Evolutionary conservation across 1,284 basidiomycete species (phyloP).

Genomic region (Lignosus rhinocerotis): DNA sequence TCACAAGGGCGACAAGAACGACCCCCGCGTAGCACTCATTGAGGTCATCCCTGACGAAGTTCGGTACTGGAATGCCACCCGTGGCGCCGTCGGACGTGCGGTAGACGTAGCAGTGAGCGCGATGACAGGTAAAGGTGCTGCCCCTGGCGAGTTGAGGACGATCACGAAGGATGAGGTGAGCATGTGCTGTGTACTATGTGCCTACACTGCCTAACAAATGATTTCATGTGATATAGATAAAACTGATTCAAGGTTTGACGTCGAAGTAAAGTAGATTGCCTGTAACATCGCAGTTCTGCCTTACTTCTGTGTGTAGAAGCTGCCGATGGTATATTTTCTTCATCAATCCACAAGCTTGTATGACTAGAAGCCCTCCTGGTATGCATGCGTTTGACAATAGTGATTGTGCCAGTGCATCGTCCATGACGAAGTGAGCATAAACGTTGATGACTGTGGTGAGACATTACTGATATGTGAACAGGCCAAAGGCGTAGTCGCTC

Average conservation of each 20-base stretch:
- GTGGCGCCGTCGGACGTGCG: conserved; percentile 45
- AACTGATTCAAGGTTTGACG: conserved; percentile 23
- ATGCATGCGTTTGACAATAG: no score
- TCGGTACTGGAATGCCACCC: conserved; percentile 69
- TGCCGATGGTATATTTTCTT: no score
- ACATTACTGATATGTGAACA: no score
- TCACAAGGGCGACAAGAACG: conserved; percentile 79
- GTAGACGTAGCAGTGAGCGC: conserved; percentile 57
- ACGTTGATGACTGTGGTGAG: no score
- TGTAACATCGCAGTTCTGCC: no score
- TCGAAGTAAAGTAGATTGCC: no score
- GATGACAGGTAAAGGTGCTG: conserved; percentile 54
- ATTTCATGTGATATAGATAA: conserved; percentile 29
- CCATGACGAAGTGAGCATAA: no score
- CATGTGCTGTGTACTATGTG: neutral
- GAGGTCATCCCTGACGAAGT: conserved; percentile 83
- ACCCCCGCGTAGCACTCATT: conserved; percentile 82
- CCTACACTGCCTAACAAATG: neutral
- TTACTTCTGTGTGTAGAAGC: no score
- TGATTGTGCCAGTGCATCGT: no score
- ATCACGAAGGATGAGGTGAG: conserved; percentile 64
- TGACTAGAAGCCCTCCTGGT: no score
- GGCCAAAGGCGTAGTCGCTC: no score
- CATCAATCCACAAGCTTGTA: no score
- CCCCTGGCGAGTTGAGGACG: conserved; percentile 64